A percentile compares a stretch with the other conserved stretches of the same genome.
Evolutionary conservation across 2,329 filamentous ascomycete species (phyloP).

Genomic region (Colletotrichum coccodes): DNA sequence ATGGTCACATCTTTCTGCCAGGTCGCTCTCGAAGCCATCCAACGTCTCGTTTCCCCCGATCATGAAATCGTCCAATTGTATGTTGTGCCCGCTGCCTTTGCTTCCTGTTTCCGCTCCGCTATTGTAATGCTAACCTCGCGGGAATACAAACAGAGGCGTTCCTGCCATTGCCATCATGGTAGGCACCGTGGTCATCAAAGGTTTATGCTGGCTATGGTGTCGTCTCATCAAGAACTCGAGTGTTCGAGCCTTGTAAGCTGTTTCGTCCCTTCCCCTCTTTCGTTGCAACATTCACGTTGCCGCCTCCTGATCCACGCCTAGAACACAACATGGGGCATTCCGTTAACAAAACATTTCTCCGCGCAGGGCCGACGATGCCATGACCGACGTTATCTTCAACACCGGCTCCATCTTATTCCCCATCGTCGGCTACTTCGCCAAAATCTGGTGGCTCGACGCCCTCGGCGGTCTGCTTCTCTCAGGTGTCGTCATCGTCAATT

Average conservation of each 20-base stretch:
- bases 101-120: neutral
- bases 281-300: conserved; percentile 5
- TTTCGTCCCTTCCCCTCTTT: conserved; percentile 7
- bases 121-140: conserved; percentile 16
- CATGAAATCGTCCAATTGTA: conserved; percentile 77
- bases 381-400: conserved; percentile 90
- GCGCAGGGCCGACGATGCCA: conserved; percentile 59
- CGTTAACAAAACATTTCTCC: conserved; percentile 21
- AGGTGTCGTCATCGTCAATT: conserved; percentile 81
- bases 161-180: conserved; percentile 85
- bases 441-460: conserved; percentile 86
- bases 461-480: conserved; percentile 83
- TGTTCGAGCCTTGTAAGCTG: conserved; percentile 77
- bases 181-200: conserved; percentile 83
- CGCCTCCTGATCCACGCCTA: conserved; percentile 31
- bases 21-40: conserved; percentile 76
- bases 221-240: conserved; percentile 86
- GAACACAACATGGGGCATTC: conserved; percentile 38
- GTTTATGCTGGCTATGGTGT: conserved; percentile 87
- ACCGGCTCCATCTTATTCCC: conserved; percentile 89
- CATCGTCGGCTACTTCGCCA: conserved; percentile 79
- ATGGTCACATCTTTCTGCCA: conserved; percentile 89
- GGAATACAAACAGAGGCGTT: conserved; percentile 55
- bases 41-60: conserved; percentile 68
- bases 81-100: conserved; percentile 31